phyloP scores from a whole-genome alignment of 306 rosid genomes.

The Rosa persica region DNA sequence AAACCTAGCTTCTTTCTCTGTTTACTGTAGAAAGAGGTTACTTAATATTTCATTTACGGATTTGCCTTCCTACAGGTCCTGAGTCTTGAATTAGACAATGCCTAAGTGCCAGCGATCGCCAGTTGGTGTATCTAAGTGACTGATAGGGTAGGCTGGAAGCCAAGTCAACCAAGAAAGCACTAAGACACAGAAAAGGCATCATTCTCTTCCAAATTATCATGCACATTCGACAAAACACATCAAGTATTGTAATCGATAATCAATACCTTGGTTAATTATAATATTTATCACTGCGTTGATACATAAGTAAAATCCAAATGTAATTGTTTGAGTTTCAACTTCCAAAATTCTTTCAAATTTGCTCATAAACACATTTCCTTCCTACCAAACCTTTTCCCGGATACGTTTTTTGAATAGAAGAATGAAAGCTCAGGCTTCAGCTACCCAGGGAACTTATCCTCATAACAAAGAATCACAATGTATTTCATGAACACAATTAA shows the following conservation, averaged over 20 bases:
- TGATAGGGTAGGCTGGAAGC: not conserved
- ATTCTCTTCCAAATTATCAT: not conserved
- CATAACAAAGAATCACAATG: not conserved
- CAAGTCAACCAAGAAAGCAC: not conserved
- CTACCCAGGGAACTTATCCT: not conserved
- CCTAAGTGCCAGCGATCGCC: not conserved
- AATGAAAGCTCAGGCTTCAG: not conserved
- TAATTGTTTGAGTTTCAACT: not conserved
- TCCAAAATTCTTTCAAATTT: not conserved
- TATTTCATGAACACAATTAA: not conserved
- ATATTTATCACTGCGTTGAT: not conserved
- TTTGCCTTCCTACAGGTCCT: not conserved
- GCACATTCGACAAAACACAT: slow-evolving; percentile 10
- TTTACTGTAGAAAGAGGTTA: not conserved
- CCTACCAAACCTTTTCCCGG: not conserved
- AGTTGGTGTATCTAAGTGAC: not conserved
- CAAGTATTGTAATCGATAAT: not conserved
- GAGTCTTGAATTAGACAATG: not conserved
- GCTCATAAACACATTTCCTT: not conserved
- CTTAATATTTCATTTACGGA: not conserved
- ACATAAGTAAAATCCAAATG: not conserved
- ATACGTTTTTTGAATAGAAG: not conserved
- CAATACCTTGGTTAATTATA: not conserved
- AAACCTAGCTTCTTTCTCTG: not conserved
- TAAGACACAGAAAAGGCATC: not conserved